phyloP scores from a whole-genome alignment of 2,329 filamentous ascomycete genomes.

The Alternaria brassicae region DNA sequence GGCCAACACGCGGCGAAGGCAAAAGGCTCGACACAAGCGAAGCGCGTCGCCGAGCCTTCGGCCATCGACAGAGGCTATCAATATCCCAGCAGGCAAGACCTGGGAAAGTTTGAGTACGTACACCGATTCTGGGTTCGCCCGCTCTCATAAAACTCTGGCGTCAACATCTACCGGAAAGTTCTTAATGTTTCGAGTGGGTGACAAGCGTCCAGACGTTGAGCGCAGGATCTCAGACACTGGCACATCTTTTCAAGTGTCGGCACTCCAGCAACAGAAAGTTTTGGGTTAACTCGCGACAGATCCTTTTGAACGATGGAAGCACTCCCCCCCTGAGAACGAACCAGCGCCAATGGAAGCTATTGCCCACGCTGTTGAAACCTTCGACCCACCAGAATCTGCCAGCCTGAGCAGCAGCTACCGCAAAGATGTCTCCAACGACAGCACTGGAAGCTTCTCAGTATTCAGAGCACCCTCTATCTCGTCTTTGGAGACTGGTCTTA shows the following conservation, averaged over 20 bases:
- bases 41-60: slow-evolving; percentile 73
- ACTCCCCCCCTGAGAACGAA: slow-evolving; percentile 73
- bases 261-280: slow-evolving; percentile 30
- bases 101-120: slow-evolving; percentile 53
- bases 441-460: slow-evolving; percentile 58
- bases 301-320: slow-evolving; percentile 72
- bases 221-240: slow-evolving; percentile 1
- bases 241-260: slow-evolving; percentile 14
- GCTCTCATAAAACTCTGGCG: slow-evolving; percentile 27
- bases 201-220: slow-evolving; percentile 3
- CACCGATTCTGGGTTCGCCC: slow-evolving; percentile 21
- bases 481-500: slow-evolving; percentile 60
- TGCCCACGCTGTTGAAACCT: slow-evolving; percentile 62
- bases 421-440: slow-evolving; percentile 60
- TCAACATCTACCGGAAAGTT: slow-evolving; percentile 28
- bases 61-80: slow-evolving; percentile 68
- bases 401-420: slow-evolving; percentile 52
- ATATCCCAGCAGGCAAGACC: slow-evolving; percentile 73
- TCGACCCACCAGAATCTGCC: slow-evolving; percentile 39
- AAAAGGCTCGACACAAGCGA: slow-evolving; percentile 74
- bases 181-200: slow-evolving; percentile 29
- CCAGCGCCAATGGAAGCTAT: slow-evolving; percentile 70
- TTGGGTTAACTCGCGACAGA: slow-evolving; percentile 59
- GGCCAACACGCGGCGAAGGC: slow-evolving; percentile 83
- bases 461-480: slow-evolving; percentile 61